phyloP scores from a whole-genome alignment of 2,329 filamentous ascomycete species.

The Akanthomyces muscarius region DNA sequence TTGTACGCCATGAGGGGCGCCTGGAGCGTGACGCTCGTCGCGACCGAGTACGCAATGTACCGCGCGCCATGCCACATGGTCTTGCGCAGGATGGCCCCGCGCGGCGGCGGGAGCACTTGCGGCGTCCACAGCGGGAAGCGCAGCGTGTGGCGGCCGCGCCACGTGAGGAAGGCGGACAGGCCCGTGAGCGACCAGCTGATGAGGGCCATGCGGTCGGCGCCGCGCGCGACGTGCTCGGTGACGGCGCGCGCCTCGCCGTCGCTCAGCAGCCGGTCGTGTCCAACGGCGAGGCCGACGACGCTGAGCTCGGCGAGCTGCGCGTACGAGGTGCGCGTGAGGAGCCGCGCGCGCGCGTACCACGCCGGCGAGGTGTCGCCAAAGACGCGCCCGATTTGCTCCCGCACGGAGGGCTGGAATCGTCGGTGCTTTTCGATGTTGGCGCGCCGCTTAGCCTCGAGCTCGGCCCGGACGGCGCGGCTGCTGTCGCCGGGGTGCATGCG shows the following conservation, averaged over 20 bases:
- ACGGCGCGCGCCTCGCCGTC: constrained; percentile 36
- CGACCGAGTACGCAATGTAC: constrained; percentile 31
- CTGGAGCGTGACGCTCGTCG: constrained; percentile 24
- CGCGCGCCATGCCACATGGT: constrained; percentile 35
- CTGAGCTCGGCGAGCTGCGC: constrained; percentile 28
- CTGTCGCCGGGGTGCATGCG: constrained; percentile 12
- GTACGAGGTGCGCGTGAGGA: constrained; percentile 27
- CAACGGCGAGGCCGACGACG: constrained; percentile 28
- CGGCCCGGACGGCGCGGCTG: constrained; percentile 25
- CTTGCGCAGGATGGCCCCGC: constrained; percentile 26
- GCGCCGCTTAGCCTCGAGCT: constrained; percentile 33
- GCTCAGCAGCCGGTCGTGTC: constrained; percentile 29
- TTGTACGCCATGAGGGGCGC: constrained; percentile 31
- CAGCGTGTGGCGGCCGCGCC: constrained; percentile 30
- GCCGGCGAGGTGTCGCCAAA: constrained; percentile 29
- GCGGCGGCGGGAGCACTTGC: constrained; percentile 30
- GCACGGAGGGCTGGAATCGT: constrained; percentile 29
- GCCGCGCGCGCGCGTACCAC: constrained; percentile 29
- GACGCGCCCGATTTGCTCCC: constrained; percentile 30
- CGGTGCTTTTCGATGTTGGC: constrained; percentile 27
- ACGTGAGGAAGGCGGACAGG: constrained; percentile 26
- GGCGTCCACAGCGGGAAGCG: constrained; percentile 40
- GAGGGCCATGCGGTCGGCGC: constrained; percentile 30
- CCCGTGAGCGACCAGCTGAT: constrained; percentile 28
- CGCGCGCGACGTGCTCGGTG: constrained; percentile 30